Conservation (phyloP, 768 basidiomycete species). For the Agrocybe pediades region DNA sequence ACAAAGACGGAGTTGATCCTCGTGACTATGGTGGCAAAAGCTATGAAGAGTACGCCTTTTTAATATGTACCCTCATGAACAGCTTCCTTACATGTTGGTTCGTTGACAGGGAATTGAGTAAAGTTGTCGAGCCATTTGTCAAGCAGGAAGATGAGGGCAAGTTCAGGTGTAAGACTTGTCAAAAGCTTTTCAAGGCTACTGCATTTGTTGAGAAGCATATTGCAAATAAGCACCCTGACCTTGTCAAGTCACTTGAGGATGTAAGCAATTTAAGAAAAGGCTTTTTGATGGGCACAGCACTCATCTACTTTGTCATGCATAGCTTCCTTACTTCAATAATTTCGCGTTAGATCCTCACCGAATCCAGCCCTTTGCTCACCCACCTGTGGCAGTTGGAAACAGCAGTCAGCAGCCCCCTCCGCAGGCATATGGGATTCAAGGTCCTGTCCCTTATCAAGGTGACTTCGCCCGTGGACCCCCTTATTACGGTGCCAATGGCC, state of each 20-base stretch:
- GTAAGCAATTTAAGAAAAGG: conserved; percentile 43
- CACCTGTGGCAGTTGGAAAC: conserved; percentile 68
- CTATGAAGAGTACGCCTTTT: conserved; percentile 71
- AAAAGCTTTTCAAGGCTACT: conserved; percentile 96
- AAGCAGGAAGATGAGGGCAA: conserved; percentile 98
- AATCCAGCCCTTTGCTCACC: conserved; percentile 82
- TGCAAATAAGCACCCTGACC: conserved; percentile 88
- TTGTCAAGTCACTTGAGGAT: conserved; percentile 82
- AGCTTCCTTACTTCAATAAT: conserved; percentile 93
- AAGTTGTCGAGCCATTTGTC: conserved; percentile 75
- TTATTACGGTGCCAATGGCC: conserved; percentile 33
- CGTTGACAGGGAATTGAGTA: conserved; percentile 79
- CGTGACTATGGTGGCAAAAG: conserved; percentile 88
- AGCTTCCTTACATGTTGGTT: conserved; percentile 6
- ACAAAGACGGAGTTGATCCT: conserved; percentile 79
- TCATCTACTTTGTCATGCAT: conserved; percentile 11
- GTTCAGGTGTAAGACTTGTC: conserved; percentile 94
- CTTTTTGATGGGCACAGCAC: neutral
- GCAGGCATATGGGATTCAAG: conserved; percentile 83
- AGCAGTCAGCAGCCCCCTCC: conserved; percentile 73
- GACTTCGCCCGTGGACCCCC: conserved; percentile 33
- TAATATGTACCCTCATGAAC: conserved; percentile 1
- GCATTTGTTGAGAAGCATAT: conserved; percentile 98
- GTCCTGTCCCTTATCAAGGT: conserved; percentile 45
- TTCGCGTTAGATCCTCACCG: conserved; percentile 96